Base-by-base conservation (phyloP, 306 rosid species). In the Inga oerstediana region DNA sequence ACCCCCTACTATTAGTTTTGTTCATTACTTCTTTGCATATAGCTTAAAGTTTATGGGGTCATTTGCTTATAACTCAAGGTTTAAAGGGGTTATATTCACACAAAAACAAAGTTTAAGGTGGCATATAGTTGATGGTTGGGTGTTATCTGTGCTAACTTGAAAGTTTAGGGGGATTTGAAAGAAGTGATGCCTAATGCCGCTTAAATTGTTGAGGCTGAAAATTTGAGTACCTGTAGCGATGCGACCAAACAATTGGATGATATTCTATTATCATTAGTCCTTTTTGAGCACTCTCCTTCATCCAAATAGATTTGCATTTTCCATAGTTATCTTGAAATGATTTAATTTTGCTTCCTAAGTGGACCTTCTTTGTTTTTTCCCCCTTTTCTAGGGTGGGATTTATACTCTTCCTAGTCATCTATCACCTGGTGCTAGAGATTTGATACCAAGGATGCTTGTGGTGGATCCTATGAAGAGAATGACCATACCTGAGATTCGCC, bases 391-490 rank as follows among this genome's bases (percentile, higher is more conserved):
- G 99, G 96, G 94, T 72, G 99, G 99, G 80, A 91, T 96, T 68
- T 96, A 96, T 82, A 93, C 93, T 54, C 93, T 93, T 87, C 99
- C 99, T 0, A 90, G 98, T 84, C 97, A 93, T 88, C 88, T 96
- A 76, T 96, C 99, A 34, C 87, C 92, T 80, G 94, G 93, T 79
- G 99, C 99, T 75, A 91, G 97, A 83, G 93, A 93, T 81, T 89
- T 96, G 89, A 96, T 96, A 71, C 95, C 98, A 67, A 89, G 94
- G 83, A 88, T 96, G 92, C 99, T 96, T 71, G 93, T 91, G 62
- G 98, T 96, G 81, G 98, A 96, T 86, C 97, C 98, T 56, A 89
- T 94, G 94, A 96, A 89, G 87, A 87, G 99, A 79, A 87, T 96
- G 89, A 90, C 97, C 73, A 92, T 96, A 74, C 94, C 93, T 56